Evolutionary conservation across 345 rosid species (phyloP).

Genomic region (Rubroshorea leprosula): DNA sequence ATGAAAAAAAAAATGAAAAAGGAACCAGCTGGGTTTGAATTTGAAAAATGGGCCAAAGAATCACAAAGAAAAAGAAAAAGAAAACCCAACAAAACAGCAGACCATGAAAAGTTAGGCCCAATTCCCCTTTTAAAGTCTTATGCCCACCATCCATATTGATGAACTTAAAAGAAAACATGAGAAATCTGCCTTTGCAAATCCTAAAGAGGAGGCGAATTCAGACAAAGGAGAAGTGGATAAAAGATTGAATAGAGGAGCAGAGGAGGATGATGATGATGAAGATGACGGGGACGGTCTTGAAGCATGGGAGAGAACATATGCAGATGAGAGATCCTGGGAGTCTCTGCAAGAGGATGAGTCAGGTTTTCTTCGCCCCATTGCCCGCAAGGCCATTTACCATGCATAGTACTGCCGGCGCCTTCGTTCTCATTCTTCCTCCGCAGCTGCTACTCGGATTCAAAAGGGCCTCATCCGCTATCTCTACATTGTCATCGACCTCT

Average conservation of each 20-base stretch:
- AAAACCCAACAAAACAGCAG: too few species aligned
- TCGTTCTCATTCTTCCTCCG: constrained; percentile 52
- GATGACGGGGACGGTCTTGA: constrained; percentile 44
- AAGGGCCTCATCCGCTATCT: constrained; percentile 93
- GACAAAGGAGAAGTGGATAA: constrained; percentile 34
- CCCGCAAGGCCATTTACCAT: constrained; percentile 55
- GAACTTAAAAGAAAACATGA: too few species aligned
- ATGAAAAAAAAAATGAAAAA: too few species aligned
- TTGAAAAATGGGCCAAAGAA: too few species aligned
- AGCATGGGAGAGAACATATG: constrained; percentile 74
- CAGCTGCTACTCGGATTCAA: constrained; percentile 63
- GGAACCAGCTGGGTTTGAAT: too few species aligned
- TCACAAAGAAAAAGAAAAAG: too few species aligned
- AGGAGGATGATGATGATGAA: constrained; percentile 68
- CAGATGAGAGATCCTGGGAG: constrained; percentile 87
- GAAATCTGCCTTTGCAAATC: too few species aligned
- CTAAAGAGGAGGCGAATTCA: too few species aligned
- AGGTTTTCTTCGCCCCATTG: constrained; percentile 70
- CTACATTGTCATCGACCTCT: constrained; percentile 77
- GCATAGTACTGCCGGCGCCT: constrained; percentile 43
- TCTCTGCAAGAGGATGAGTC: constrained; percentile 88
- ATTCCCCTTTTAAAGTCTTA: too few species aligned
- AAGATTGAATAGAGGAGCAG: constrained; percentile 36
- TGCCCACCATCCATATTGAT: too few species aligned
- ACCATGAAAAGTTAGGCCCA: too few species aligned